Evolutionary conservation across 129 eudicot genomes (phyloP).

Genomic region (Artemisia annua): DNA sequence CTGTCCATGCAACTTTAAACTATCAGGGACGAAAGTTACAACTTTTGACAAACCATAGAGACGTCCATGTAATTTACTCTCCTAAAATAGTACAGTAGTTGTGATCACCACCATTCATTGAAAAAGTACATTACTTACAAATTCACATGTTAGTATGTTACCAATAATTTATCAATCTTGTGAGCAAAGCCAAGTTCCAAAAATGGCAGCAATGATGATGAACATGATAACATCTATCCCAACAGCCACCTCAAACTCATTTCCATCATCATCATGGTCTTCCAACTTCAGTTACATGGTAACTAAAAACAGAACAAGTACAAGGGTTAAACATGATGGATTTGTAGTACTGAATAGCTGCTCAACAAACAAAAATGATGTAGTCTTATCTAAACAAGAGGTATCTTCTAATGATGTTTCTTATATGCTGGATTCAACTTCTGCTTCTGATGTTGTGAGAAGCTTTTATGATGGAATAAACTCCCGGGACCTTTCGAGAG

Average conservation of each 20-base stretch:
- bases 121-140: too few relatives aligned
- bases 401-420: not conserved
- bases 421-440: constrained; percentile 37
- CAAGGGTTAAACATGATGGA: too few relatives aligned
- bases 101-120: too few relatives aligned
- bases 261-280: constrained; percentile 1
- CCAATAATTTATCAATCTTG: not conserved
- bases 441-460: constrained; percentile 62
- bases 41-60: too few relatives aligned
- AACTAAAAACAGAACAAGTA: constrained; percentile 4
- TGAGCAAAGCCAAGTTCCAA: constrained; percentile 20
- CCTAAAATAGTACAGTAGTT: too few relatives aligned
- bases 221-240: constrained; percentile 11
- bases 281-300: constrained; percentile 11
- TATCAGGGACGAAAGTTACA: too few relatives aligned
- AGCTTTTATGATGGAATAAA: constrained; percentile 76
- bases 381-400: constrained; percentile 11
- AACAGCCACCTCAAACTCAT: not conserved
- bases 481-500: constrained; percentile 55
- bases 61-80: too few relatives aligned
- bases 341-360: not conserved
- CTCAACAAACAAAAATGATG: constrained; percentile 7
- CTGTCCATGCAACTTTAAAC: too few relatives aligned
- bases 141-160: not conserved
- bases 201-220: constrained; percentile 30